A percentile compares a stretch with the other conserved stretches of the same genome.
Conservation (phyloP, 1,139 yeast genomes). For the Sugiyamaella novakii region DNA sequence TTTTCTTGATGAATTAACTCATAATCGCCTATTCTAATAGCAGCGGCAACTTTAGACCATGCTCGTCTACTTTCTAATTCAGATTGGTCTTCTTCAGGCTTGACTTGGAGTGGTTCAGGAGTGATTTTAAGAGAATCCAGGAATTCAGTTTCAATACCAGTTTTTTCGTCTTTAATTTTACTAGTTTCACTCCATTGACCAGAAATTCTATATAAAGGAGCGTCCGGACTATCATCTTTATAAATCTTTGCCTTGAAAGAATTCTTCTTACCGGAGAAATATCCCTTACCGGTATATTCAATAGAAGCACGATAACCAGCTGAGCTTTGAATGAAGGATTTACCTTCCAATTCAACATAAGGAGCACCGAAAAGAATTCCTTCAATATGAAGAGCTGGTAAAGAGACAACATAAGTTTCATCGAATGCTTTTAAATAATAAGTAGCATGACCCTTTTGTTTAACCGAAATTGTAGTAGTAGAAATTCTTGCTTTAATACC, state of each 20-base stretch:
- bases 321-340: conserved; percentile 76
- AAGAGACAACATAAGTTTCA: conserved; percentile 77
- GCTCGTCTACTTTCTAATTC: conserved; percentile 79
- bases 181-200: conserved; percentile 95
- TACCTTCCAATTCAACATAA: conserved; percentile 79
- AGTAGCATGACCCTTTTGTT: conserved; percentile 89
- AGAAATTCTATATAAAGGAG: conserved; percentile 70
- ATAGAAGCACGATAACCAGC: conserved; percentile 73
- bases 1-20: conserved; percentile 74
- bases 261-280: conserved; percentile 94
- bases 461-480: conserved; percentile 75
- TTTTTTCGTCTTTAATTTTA: conserved; percentile 43
- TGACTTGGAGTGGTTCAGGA: conserved; percentile 65
- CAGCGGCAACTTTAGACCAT: conserved; percentile 87
- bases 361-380: conserved; percentile 90
- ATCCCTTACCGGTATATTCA: conserved; percentile 90
- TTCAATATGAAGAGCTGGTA: conserved; percentile 95
- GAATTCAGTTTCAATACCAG: conserved; percentile 54
- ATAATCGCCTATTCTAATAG: conserved; percentile 71
- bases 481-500: conserved; percentile 85
- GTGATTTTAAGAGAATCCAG: conserved; percentile 63
- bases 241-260: conserved; percentile 82
- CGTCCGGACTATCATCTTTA: conserved; percentile 56
- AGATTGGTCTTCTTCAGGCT: conserved; percentile 76
- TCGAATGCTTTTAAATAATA: conserved; percentile 58